Conservation (phyloP, 192 early-diverging fungal genomes). For the Coemansia sp. region DNA sequence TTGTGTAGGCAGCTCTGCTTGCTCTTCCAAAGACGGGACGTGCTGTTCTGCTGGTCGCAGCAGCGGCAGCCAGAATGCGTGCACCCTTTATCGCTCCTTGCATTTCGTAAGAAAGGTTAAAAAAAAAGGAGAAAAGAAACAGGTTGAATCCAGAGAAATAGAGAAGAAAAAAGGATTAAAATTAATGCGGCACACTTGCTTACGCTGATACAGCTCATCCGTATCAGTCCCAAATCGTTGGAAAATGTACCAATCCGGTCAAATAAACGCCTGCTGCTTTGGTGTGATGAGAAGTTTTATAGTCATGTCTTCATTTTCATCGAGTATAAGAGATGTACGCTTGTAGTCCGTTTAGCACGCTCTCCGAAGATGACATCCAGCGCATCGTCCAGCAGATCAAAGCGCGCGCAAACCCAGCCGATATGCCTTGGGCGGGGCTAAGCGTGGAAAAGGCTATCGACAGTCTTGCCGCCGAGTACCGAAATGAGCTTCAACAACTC, state of each 20-base stretch:
- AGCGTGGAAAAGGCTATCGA: constrained; percentile 7
- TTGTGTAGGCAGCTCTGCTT: neutral
- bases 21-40: neutral
- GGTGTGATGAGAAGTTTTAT: neutral
- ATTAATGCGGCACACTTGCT: neutral
- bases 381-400: constrained; percentile 26
- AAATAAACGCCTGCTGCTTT: neutral
- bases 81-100: constrained; percentile 19
- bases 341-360: neutral
- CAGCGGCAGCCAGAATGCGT: constrained; percentile 22
- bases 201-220: neutral
- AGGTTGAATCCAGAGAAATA: neutral
- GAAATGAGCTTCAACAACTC: neutral
- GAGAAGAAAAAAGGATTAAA: neutral
- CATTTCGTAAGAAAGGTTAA: neutral
- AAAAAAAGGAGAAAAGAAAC: neutral
- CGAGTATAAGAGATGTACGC: neutral
- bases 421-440: neutral
- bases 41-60: constrained; percentile 1
- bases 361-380: constrained; percentile 7
- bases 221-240: neutral
- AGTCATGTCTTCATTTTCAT: neutral
- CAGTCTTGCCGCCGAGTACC: constrained; percentile 15
- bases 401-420: neutral
- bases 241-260: neutral